A percentile compares a stretch with the other conserved stretches of the same genome.
Conservation (phyloP, 2,329 filamentous ascomycete species). For the Xylariaceae sp. region DNA sequence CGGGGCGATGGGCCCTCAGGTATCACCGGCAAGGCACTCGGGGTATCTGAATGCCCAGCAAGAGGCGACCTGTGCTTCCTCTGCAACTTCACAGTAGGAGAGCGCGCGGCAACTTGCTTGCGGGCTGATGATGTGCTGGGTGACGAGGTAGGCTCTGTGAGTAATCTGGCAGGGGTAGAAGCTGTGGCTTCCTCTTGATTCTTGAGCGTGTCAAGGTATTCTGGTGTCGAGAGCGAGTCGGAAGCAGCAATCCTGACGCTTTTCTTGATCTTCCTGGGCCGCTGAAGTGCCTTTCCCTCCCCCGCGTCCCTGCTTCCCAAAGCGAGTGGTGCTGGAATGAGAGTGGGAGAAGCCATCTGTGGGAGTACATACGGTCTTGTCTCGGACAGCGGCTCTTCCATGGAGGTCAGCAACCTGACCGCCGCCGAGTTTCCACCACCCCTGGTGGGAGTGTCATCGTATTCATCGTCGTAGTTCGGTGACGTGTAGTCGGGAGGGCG, state of each 20-base stretch:
- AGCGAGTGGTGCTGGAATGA: slow-evolving; percentile 18
- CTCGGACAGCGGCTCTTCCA: slow-evolving; percentile 46
- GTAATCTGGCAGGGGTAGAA: too few species aligned
- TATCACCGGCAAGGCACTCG: slow-evolving; percentile 39
- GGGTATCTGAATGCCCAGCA: slow-evolving; percentile 25
- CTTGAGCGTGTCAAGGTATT: slow-evolving; percentile 27
- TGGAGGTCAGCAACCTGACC: slow-evolving; percentile 54
- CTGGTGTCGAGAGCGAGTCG: slow-evolving; percentile 15
- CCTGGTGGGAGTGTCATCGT: slow-evolving; percentile 36
- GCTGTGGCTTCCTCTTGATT: slow-evolving; percentile 30
- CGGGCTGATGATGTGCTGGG: slow-evolving; percentile 13
- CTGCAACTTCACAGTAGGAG: slow-evolving; percentile 44
- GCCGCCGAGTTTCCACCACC: slow-evolving; percentile 40
- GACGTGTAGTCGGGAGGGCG: slow-evolving; percentile 51
- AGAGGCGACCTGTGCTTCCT: slow-evolving; percentile 28
- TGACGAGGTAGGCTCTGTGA: slow-evolving; percentile 6
- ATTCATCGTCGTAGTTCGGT: slow-evolving; percentile 50
- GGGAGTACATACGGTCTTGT: slow-evolving; percentile 47
- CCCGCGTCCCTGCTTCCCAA: slow-evolving; percentile 11
- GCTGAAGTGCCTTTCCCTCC: slow-evolving; percentile 6
- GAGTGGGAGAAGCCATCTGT: slow-evolving; percentile 15
- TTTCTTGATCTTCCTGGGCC: too few species aligned
- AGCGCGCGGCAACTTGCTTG: slow-evolving; percentile 17
- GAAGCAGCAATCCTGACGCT: slow-evolving; percentile 18
- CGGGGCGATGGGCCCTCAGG: slow-evolving; percentile 43